phyloP scores from a whole-genome alignment of 305 asterid genomes.

The Solanum hybrid region DNA sequence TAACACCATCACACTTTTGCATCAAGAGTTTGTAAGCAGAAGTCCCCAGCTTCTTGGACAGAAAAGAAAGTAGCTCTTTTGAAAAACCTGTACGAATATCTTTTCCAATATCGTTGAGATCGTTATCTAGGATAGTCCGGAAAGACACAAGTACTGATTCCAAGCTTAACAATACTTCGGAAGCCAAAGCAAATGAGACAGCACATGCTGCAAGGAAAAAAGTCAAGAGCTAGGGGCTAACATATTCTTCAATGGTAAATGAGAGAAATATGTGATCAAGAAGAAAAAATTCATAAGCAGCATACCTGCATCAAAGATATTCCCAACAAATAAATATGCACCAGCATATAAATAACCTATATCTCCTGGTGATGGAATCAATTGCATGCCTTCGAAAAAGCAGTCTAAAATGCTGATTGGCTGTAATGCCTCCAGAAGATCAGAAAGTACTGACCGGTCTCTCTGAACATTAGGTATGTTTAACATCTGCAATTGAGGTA shows the following conservation, averaged over 20 bases:
- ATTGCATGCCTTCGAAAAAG: slow-evolving; percentile 47
- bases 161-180: slow-evolving; percentile 60
- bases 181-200: slow-evolving; percentile 67
- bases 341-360: slow-evolving; percentile 58
- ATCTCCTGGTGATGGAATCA: slow-evolving; percentile 52
- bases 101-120: slow-evolving; percentile 31
- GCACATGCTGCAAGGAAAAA: slow-evolving; percentile 45
- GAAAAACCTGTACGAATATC: slow-evolving; percentile 27
- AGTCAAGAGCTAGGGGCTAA: not conserved
- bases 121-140: slow-evolving; percentile 32
- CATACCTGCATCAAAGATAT: slow-evolving; percentile 59
- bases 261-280: not conserved
- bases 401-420: slow-evolving; percentile 37
- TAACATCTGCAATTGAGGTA: slow-evolving; percentile 38
- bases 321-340: slow-evolving; percentile 52
- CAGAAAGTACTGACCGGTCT: slow-evolving; percentile 40
- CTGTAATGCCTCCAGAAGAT: slow-evolving; percentile 68
- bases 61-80: slow-evolving; percentile 43
- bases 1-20: slow-evolving; percentile 42
- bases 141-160: slow-evolving; percentile 49
- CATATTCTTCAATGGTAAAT: not conserved
- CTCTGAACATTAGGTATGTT: slow-evolving; percentile 48
- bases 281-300: not conserved
- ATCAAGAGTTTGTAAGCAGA: slow-evolving; percentile 59
- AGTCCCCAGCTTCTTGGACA: slow-evolving; percentile 54